Base-by-base conservation (phyloP, 352 stramenopile genomes). In the Pythium insidiosum region DNA sequence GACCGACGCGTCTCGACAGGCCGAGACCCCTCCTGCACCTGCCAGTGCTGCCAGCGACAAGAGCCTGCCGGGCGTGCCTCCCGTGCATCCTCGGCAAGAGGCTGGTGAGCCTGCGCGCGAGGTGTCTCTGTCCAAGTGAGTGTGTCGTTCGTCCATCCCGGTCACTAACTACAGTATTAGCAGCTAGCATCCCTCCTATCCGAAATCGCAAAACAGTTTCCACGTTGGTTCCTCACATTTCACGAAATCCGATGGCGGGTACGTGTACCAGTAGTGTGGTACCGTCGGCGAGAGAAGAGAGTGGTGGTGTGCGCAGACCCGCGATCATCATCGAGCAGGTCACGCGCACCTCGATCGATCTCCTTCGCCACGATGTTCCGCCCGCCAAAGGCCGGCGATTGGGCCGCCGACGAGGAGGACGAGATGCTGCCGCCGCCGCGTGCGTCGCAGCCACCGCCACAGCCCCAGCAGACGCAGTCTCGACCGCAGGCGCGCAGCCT, bases 341-440 rank as follows among this genome's bases (percentile, higher is more conserved):
- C 28, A 33, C 28, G 9, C 28, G 28, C 9, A n/a, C n/a, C n/a
- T n/a, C 21, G 37, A 39, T 39, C 12, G 13, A n/a, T 39, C 34
- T 13, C 34, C 18, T 20, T 39, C 18, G 34, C 12, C 18, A n/a
- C 16, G 34, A 90, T 91, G 78, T 85, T 88, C 51, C 75, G 78
- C 55, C 63, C 68, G 23, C 56, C 71, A n/a, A 56, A 88, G 49
- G 46, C 71, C 6, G 69, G 73, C 37, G 74, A 85, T 58, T 88
- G 78, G 75, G 78, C 75, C 39, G 78, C 70, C 42, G 78, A 88
- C 47, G 74, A 88, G 35, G 78, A 84, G 31, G 78, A 64, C 18
- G 61, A 70, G 13, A 29, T 58, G 31, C 51, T 20, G n/a, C 5
- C 52, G 38, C 47, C 29, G 43, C 29, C 9, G 39, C 38, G 39